Base-by-base conservation (phyloP, 768 basidiomycete species). In the Hypholoma sublateritium region DNA sequence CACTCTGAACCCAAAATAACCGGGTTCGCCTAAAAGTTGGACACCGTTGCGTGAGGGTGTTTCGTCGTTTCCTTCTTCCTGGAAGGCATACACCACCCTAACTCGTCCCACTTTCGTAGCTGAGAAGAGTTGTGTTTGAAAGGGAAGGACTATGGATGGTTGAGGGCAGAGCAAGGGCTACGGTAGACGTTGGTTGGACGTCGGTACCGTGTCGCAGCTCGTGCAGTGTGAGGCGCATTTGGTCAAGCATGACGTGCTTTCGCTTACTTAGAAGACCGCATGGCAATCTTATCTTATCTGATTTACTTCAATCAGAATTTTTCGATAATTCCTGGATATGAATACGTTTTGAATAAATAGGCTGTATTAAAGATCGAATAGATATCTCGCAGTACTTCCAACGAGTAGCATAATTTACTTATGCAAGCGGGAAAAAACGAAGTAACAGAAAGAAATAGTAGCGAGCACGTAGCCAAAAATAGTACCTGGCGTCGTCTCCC, bases 171-270 rank as follows among this genome's bases (percentile, higher is more conserved):
- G 7, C 22, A 22, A 24, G 21, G 46, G n/a, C 16, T 17, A 11
- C 39, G 39, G 46, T 14, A 47, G 25, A 25, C 22, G 44, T n/a
- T n/a, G n/a, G n/a, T n/a, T n/a, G 44, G 5, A 45, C 13, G 46
- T 25, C 22, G 16, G 24, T 45, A 24, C 17, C 12, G 12, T 5
- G 17, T 16, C 42, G 6, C n/a, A n/a, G n/a, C n/a, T n/a, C n/a
- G n/a, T 43, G 28, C 28, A 44, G 2, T 8, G 43, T 21, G 43
- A 44, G 43, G 43, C 43, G 22, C 19, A 19, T 44, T 44, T 21
- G n/a, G 12, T 44, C 16, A 22, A 17, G 43, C 46, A 47, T 47
- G 46, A 47, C 46, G 46, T 47, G 46, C 46, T 47, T 47, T 47
- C 46, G 22, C 22, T 47, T 46, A 45, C 8, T 5, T 13, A 28